These are phyloP conservation scores for Tetratostichococcus sp. DNA, from an alignment of 139 green algal genomes.

Conservation along the genomic window DNA sequence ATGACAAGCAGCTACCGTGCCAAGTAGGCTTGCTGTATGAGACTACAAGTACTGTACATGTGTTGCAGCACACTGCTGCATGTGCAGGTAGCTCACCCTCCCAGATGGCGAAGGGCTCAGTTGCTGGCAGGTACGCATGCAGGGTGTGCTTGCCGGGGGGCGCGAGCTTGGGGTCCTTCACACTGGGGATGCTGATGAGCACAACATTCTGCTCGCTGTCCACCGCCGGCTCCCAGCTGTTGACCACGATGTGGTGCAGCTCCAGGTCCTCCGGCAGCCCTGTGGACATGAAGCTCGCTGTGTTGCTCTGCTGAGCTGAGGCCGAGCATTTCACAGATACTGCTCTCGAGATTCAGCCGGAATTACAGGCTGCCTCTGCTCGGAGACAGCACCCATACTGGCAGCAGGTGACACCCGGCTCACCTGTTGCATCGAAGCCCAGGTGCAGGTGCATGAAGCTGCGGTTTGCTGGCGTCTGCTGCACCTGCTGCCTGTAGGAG, in stretches of 20 bases:
- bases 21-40: too few relatives aligned
- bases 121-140: constrained; percentile 78
- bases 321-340: too few relatives aligned
- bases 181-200: constrained; percentile 78
- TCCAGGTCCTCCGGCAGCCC: constrained; percentile 60
- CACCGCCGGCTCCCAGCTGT: constrained; percentile 80
- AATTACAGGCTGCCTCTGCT: too few relatives aligned
- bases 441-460: constrained; percentile 99
- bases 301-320: too few relatives aligned
- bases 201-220: constrained; percentile 84
- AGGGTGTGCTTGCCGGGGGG: constrained; percentile 80
- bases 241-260: constrained; percentile 97
- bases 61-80: too few relatives aligned
- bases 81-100: constrained; percentile 31
- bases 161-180: constrained; percentile 72
- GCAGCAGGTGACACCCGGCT: not conserved
- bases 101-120: constrained; percentile 90
- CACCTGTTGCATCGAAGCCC: constrained; percentile 74
- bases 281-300: too few relatives aligned
- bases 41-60: too few relatives aligned
- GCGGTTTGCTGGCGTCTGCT: constrained; percentile 57
- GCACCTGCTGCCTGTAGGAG: constrained; percentile 20
- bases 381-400: too few relatives aligned
- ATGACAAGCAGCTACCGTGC: too few relatives aligned
- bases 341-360: too few relatives aligned